Percentiles rank a stretch among this genome's conserved stretches.
Evolutionary conservation across 305 asterid genomes (phyloP).

Genomic region (Fraxinus angustifolia): DNA sequence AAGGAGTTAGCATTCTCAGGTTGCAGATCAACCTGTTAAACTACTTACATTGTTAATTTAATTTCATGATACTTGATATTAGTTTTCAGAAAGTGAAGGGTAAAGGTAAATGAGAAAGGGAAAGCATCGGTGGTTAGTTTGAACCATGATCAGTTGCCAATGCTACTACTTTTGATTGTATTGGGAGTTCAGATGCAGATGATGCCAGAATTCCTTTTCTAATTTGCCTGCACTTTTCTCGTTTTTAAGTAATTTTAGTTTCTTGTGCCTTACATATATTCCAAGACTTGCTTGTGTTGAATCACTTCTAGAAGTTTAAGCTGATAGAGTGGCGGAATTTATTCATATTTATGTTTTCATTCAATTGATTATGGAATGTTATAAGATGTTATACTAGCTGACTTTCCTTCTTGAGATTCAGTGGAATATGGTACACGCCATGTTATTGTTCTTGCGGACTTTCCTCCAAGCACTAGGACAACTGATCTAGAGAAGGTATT

Average conservation of each 20-base stretch:
- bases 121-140: neutral
- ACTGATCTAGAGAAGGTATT: slow-evolving; percentile 70
- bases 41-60: neutral
- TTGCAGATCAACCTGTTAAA: neutral
- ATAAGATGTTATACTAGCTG: neutral
- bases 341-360: neutral
- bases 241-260: neutral
- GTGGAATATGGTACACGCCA: slow-evolving; percentile 69
- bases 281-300: neutral
- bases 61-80: neutral
- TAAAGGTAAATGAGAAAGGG: neutral
- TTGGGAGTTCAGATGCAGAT: neutral
- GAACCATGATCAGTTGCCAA: neutral
- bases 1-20: neutral
- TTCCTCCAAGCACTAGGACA: slow-evolving; percentile 64
- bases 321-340: neutral
- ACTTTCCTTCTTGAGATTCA: slow-evolving; percentile 31
- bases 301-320: neutral
- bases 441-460: slow-evolving; percentile 67
- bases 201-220: neutral
- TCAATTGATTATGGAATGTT: slow-evolving; percentile 1
- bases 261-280: neutral
- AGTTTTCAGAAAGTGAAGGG: neutral
- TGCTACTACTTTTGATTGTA: neutral
- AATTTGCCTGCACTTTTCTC: neutral